These are phyloP conservation scores for Penicillium arizonense DNA, from an alignment of 495 filamentous ascomycete species.

Conservation along the genomic window DNA sequence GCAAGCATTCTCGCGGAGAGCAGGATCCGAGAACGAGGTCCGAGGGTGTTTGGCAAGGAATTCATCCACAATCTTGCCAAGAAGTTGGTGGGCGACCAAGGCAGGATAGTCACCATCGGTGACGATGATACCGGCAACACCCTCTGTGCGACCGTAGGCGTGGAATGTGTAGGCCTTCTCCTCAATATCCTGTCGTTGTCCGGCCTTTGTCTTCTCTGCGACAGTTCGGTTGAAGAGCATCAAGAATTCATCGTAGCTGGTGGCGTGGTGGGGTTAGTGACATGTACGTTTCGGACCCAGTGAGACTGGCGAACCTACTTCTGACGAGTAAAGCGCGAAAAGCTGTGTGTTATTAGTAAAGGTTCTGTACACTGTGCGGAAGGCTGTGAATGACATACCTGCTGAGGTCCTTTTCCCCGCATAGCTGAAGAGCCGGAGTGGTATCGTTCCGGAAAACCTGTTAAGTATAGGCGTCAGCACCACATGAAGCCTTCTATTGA, in stretches of 20 bases:
- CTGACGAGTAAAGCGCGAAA: constrained; percentile 74
- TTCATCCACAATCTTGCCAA: constrained; percentile 90
- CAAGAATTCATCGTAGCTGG: constrained; percentile 54
- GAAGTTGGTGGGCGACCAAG: constrained; percentile 88
- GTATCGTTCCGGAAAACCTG: constrained; percentile 80
- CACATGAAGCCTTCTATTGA: constrained; percentile 3
- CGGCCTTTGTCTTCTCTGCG: constrained; percentile 81
- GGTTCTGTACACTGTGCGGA: not conserved
- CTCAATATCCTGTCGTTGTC: constrained; percentile 86
- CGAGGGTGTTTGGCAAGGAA: constrained; percentile 81
- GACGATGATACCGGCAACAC: constrained; percentile 85
- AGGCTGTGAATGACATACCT: constrained; percentile 22
- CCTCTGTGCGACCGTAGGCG: constrained; percentile 84
- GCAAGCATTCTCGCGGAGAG: constrained; percentile 30
- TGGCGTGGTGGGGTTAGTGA: constrained; percentile 7
- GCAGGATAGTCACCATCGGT: constrained; percentile 86
- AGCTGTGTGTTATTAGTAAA: constrained; percentile 37
- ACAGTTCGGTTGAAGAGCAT: constrained; percentile 57
- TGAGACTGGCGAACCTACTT: constrained; percentile 41
- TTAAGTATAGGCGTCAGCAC: constrained; percentile 9
- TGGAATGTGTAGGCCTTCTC: constrained; percentile 79
- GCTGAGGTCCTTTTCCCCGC: constrained; percentile 74
- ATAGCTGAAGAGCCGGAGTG: constrained; percentile 78
- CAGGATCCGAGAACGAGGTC: constrained; percentile 57
- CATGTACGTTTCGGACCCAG: not conserved